Base-by-base conservation (phyloP, 176 grass and related monocot genomes). In the Carex parvula region DNA sequence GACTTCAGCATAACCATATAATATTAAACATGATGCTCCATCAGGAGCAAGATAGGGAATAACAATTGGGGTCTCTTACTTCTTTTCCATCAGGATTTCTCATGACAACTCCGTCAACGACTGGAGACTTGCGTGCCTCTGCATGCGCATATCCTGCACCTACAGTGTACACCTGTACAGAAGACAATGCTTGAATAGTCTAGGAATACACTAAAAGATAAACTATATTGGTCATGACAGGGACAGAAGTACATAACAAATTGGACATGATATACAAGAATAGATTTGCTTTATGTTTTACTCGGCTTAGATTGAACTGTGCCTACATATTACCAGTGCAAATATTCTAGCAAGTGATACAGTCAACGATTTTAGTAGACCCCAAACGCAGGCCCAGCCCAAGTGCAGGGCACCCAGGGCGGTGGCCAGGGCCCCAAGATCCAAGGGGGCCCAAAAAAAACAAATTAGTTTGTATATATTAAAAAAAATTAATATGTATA, bases 11-110 rank as follows among this genome's bases (percentile, higher is more conserved):
- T 4, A 21, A 79, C 59, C 78, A 67, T 24, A 88, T 64, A 75
- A 48, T 67, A 58, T 52, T 13, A 80, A 41, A 56, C 44, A 80
- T 56, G 21, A 57, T 78, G 73, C 48, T 78, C 48, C 6, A 54
- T 33, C 73, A 33, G 73, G 50, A 78, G 73, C 26, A 60, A n/a
- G 8, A 50, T 62, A 17, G 18, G 59, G 53, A 70, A 60, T 48
- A 85, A 86, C 83, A 74, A 57, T 65, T n/a, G 18, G 2, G 54
- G 61, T 82, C 11, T 14, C 61, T 84, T 93, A 94, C 92, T 88
- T 98, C 95, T 90, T 97, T 97, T 68, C 95, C 95, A 93, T 97
- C 79, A 82, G 89, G 91, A 84, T 97, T 97, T 70, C 95, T 94
- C 92, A 93, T 94, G 72, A 97, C 95, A 83, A 97, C 95, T 67